Evolutionary conservation across 2,329 filamentous ascomycete species (phyloP), one percentile per base, ranked within the genome.

Genomic region (Biscogniauxia marginata): DNA sequence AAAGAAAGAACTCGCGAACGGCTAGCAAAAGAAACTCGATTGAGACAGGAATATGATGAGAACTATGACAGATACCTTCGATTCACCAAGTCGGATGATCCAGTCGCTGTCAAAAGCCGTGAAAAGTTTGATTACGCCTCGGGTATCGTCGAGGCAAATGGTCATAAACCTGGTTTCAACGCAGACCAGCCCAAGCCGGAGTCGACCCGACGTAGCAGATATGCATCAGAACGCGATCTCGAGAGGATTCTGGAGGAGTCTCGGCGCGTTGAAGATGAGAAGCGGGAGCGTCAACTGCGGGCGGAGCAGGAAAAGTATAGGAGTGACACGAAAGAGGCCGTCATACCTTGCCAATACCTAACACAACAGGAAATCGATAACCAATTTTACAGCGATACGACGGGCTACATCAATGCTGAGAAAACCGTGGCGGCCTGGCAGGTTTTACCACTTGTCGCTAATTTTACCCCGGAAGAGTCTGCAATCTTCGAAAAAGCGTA

Each of bases 181-280:
- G 75, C 79, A 13, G 86, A 87, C 13, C 30, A 39, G 57, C 71
- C 80, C 2, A 84, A 81, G 58, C 77, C 79, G 0, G 85, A 89
- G 61, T 73, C 62, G 59, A 77, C 70, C 63, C 77, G 71, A 46
- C 68, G 81, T 53, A 81, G 80, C 56, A 77, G 84, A 54, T 89
- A 85, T 68, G 86, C 84, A 13, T 89, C 87, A 16, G 89, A 93
- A 66, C 84, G 88, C 51, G 89, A 93, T 58, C 72, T 92, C 6
- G 86, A 92, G 68, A 81, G 84, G 39, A 87, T 89, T 6, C 74
- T 93, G 49, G 84, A 89, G 67, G 86, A 89, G 63, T 92, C 89
- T 0, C 83, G 87, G 66, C 81, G 82, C 20, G 86, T 88, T 62
- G 87, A 90, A 57, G 86, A 87, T 60, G 88, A 91, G 66, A 80